Conservation (phyloP, 148 eudicot genomes). For the Salicornia ramosissima region DNA sequence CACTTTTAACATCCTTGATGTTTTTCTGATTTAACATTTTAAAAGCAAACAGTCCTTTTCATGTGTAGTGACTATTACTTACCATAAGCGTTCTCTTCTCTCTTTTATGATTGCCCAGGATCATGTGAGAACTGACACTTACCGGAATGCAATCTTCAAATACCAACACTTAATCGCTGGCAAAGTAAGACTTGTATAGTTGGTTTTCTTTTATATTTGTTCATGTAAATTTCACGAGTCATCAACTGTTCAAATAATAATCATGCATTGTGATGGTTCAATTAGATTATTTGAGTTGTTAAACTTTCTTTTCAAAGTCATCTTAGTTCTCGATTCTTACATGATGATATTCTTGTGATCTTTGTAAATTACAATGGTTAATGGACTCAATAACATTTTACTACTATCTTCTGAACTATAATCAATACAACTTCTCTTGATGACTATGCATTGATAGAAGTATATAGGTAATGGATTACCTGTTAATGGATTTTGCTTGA, state of each 20-base stretch:
- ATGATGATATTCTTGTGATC: background rate
- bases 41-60: too few species aligned
- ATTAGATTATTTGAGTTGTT: background rate
- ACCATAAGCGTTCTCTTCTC: background rate
- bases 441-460: background rate
- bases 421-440: background rate
- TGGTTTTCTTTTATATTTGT: background rate
- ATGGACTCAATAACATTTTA: too few species aligned
- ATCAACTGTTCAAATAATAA: background rate
- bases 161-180: conserved; percentile 68
- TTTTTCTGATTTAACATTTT: too few species aligned
- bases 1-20: too few species aligned
- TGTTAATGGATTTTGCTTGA: conserved; percentile 5
- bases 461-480: background rate
- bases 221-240: background rate
- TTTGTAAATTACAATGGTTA: too few species aligned
- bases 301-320: background rate
- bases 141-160: conserved; percentile 79
- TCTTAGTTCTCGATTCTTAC: background rate
- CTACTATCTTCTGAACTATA: too few species aligned
- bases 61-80: too few species aligned
- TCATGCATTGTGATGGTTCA: background rate
- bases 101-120: conserved; percentile 50
- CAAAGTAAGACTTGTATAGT: conserved; percentile 51
- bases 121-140: conserved; percentile 86